Conservation (phyloP, 2,329 filamentous ascomycete genomes). For the Fusarium sp. region DNA sequence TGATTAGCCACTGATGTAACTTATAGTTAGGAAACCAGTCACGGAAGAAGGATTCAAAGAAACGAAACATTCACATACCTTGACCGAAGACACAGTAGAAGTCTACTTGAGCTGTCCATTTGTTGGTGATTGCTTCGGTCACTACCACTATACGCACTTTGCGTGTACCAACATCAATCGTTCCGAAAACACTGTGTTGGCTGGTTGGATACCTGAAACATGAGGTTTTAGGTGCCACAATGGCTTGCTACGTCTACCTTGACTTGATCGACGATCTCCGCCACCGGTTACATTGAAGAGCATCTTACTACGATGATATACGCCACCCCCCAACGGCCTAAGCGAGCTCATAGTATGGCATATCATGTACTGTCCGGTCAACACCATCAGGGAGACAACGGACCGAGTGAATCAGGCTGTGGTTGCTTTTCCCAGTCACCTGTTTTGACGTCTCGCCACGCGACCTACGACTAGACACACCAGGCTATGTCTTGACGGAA, state of each 20-base stretch:
- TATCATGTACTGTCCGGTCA: background rate
- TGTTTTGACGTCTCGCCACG: constrained; percentile 11
- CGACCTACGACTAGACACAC: constrained; percentile 3
- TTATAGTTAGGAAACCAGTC: too few species aligned
- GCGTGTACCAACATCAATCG: background rate
- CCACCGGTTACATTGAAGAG: constrained; percentile 25
- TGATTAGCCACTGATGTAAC: too few species aligned
- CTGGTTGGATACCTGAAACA: constrained; percentile 5
- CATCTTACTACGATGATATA: background rate
- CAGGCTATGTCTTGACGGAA: background rate
- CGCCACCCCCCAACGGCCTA: constrained; percentile 26
- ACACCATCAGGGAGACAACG: constrained; percentile 12
- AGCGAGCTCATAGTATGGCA: background rate
- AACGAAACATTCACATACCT: background rate
- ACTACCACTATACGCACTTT: background rate
- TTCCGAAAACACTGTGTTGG: background rate
- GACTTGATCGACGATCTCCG: constrained; percentile 22
- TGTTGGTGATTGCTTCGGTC: background rate
- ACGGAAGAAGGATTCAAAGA: background rate
- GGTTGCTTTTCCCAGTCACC: constrained; percentile 11
- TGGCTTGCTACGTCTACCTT: constrained; percentile 1
- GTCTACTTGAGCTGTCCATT: background rate
- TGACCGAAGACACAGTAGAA: background rate
- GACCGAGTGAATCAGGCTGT: background rate
- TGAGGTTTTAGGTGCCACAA: background rate